Conservation (phyloP, 2,329 filamentous ascomycete species). For the Saccharata proteae region DNA sequence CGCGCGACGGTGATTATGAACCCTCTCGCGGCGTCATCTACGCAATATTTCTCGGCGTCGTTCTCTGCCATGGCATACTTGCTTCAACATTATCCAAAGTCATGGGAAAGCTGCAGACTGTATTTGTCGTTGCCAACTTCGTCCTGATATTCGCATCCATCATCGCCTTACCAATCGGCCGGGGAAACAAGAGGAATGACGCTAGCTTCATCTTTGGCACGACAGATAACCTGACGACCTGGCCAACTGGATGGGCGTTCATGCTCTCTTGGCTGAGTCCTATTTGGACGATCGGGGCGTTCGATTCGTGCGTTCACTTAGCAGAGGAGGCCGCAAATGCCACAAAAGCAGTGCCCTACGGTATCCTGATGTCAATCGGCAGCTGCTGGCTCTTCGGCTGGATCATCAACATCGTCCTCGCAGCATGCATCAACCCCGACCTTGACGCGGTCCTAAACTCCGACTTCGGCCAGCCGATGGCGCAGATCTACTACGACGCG, state of each 20-base stretch:
- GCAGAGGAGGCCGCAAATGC: constrained; percentile 50
- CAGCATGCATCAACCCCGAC: constrained; percentile 44
- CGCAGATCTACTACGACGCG: constrained; percentile 49
- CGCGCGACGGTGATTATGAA: constrained; percentile 43
- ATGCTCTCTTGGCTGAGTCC: constrained; percentile 49
- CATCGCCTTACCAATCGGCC: constrained; percentile 25
- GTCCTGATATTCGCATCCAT: constrained; percentile 44
- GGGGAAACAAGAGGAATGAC: constrained; percentile 14
- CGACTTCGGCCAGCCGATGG: constrained; percentile 47
- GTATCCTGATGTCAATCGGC: constrained; percentile 46
- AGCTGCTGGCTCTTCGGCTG: constrained; percentile 46
- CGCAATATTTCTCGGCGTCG: constrained; percentile 42
- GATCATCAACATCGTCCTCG: constrained; percentile 45
- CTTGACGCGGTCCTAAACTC: constrained; percentile 36
- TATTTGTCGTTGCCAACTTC: constrained; percentile 44
- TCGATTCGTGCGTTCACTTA: constrained; percentile 48
- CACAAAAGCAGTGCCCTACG: constrained; percentile 45
- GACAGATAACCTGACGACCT: constrained; percentile 46
- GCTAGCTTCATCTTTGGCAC: constrained; percentile 42
- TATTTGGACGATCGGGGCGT: constrained; percentile 48
- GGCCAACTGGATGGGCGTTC: constrained; percentile 36
- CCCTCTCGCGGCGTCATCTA: constrained; percentile 46
- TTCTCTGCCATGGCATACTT: constrained; percentile 42
- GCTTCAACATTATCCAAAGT: constrained; percentile 41
- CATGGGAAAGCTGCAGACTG: constrained; percentile 48